Evolutionary conservation across 2,329 filamentous ascomycete species (phyloP), one percentile per base, ranked within the genome.

Genomic region (Stemphylium lycopersici): DNA sequence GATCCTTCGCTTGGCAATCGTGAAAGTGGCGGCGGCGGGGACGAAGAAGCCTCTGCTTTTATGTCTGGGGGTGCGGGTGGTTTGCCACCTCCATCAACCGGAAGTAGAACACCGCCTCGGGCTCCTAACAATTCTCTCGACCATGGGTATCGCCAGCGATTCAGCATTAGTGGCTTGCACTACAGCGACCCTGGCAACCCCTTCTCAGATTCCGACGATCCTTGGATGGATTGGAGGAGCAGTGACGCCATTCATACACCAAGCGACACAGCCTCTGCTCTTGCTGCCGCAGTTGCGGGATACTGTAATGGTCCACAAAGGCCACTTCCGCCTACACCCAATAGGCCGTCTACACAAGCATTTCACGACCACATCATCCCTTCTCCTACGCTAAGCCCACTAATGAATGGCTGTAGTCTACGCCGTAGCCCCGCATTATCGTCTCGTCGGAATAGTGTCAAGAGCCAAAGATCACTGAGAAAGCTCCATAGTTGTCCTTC

Each of bases 1-100:
- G 72, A 75, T 47, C 68, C 73, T 44, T 55, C 55, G 6, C 53
- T 56, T 8, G 49, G 56, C 8, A 49, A 52, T 16, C 48, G 52
- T 26, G 46, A 20, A 29, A 39, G 24, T 12, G 18, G 20, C 31
- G 55, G 22, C 13, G 32, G 37, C n/a, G 18, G 39, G 42, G 57
- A 58, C 31, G 58, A 63, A n/a, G 66, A 70, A 32, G 51, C 65
- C 38, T 38, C 61, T 20, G 55, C 62, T 41, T 45, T 62, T 3
- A 71, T 69, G 64, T 68, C 67, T 6, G 66, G 68, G 16, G 62
- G 56, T 31, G 55, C 61, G 13, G 47, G 34, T 29, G 59, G 56
- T 1, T 49, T 52, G 18, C 56, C 52, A 16, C 29, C 40, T 3
- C 18, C 20, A 24, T 26, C 22, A 33, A 43, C 10, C 18, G 33